A percentile compares a stretch with the other conserved stretches of the same genome.
Evolutionary conservation across 2,329 filamentous ascomycete species (phyloP).

Genomic region (Penicillium sp.): DNA sequence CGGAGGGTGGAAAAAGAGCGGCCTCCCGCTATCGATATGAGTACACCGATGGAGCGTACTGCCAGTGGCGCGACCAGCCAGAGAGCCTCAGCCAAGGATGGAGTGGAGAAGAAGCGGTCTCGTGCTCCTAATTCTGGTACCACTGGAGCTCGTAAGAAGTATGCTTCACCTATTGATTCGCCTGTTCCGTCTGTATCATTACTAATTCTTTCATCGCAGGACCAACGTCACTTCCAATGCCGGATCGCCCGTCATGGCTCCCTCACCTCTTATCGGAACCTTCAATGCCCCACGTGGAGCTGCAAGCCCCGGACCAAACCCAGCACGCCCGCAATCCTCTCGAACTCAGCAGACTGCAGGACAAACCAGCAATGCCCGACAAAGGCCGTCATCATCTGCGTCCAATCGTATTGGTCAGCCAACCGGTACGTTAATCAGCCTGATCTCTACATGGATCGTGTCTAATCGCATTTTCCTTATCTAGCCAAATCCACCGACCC

Average conservation of each 20-base stretch:
- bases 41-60: slow-evolving; percentile 41
- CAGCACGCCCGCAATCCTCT: slow-evolving; percentile 64
- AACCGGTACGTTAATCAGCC: slow-evolving; percentile 48
- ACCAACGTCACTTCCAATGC: slow-evolving; percentile 51
- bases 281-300: slow-evolving; percentile 60
- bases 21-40: slow-evolving; percentile 38
- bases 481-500: slow-evolving; percentile 47
- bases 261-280: slow-evolving; percentile 72
- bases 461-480: slow-evolving; percentile 19
- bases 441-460: slow-evolving; percentile 24
- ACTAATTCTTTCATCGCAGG: slow-evolving; percentile 33
- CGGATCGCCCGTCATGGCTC: slow-evolving; percentile 69
- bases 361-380: slow-evolving; percentile 55
- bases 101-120: slow-evolving; percentile 68
- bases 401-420: slow-evolving; percentile 54
- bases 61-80: slow-evolving; percentile 38
- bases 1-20: slow-evolving; percentile 72
- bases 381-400: slow-evolving; percentile 61
- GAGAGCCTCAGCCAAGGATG: slow-evolving; percentile 58
- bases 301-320: slow-evolving; percentile 61
- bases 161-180: slow-evolving; percentile 33
- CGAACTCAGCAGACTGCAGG: slow-evolving; percentile 75
- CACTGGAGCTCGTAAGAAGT: slow-evolving; percentile 69
- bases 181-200: slow-evolving; percentile 17
- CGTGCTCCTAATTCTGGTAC: slow-evolving; percentile 70